Percentiles rank a stretch among this genome's conserved stretches.
phyloP scores from a whole-genome alignment of 345 rosid genomes.

The Gossypium bickii region DNA sequence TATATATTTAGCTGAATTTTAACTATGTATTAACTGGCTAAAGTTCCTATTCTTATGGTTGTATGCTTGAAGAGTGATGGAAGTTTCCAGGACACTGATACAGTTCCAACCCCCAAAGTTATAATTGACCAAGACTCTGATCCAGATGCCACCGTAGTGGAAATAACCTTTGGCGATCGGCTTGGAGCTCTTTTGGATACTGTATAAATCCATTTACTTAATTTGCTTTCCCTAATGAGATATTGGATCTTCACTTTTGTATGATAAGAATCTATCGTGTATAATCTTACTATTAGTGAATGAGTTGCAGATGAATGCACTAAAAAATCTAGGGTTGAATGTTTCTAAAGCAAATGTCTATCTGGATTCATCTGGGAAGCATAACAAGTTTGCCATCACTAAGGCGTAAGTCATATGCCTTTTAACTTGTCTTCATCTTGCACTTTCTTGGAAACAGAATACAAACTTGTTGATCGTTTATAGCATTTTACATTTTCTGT shows the following conservation, averaged over 20 bases:
- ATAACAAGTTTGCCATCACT: slow-evolving; percentile 81
- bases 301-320: slow-evolving; percentile 74
- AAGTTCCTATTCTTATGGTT: slow-evolving; percentile 10
- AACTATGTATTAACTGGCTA: neutral
- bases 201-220: slow-evolving; percentile 30
- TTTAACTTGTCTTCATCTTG: neutral
- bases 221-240: neutral
- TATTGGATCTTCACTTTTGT: neutral
- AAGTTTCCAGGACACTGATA: slow-evolving; percentile 50
- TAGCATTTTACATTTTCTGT: neutral
- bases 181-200: slow-evolving; percentile 97
- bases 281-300: slow-evolving; percentile 15
- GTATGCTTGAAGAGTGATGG: slow-evolving; percentile 37
- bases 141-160: slow-evolving; percentile 78
- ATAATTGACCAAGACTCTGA: slow-evolving; percentile 93
- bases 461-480: neutral
- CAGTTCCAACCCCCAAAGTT: slow-evolving; percentile 80
- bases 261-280: slow-evolving; percentile 1
- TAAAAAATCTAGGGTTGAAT: slow-evolving; percentile 88
- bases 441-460: neutral
- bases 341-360: slow-evolving; percentile 88
- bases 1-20: slow-evolving; percentile 1
- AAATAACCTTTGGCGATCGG: slow-evolving; percentile 93
- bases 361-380: slow-evolving; percentile 93
- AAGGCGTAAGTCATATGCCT: slow-evolving; percentile 55